A percentile compares a stretch with the other conserved stretches of the same genome.
Evolutionary conservation across 768 basidiomycete genomes (phyloP).

Genomic region (Leccinum boreale): DNA sequence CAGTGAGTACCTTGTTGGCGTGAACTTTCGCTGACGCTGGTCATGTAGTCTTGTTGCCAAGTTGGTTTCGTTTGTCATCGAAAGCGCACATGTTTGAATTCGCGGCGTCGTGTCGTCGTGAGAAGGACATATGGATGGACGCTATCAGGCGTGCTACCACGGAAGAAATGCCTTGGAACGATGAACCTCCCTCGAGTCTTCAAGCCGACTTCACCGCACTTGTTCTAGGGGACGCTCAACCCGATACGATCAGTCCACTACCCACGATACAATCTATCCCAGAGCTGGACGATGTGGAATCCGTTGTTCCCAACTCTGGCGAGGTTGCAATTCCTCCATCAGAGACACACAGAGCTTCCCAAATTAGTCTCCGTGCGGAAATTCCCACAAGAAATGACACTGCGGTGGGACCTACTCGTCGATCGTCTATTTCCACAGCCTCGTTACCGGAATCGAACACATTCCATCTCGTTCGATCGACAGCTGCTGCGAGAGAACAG

Average conservation of each 20-base stretch:
- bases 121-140: constrained; percentile 85
- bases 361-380: constrained; percentile 23
- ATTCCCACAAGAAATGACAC: constrained; percentile 17
- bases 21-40: constrained; percentile 3
- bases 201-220: constrained; percentile 41
- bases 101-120: constrained; percentile 76
- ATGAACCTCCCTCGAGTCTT: constrained; percentile 65
- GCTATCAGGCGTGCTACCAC: constrained; percentile 55
- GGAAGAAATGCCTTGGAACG: constrained; percentile 44
- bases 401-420: constrained; percentile 41
- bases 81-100: constrained; percentile 79
- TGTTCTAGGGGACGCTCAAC: constrained; percentile 36
- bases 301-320: constrained; percentile 1
- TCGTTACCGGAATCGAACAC: constrained; percentile 46
- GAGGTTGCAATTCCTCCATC: constrained; percentile 3
- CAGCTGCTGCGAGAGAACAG: constrained; percentile 58
- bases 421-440: constrained; percentile 57
- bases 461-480: constrained; percentile 65
- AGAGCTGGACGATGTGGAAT: constrained; percentile 34
- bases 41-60: constrained; percentile 68
- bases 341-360: constrained; percentile 2
- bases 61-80: constrained; percentile 71
- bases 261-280: constrained; percentile 60
- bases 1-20: constrained; percentile 30
- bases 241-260: constrained; percentile 39